Percentiles rank a stretch among this genome's conserved stretches.
Evolutionary conservation across 139 green algal species (phyloP).

Genomic region (Chlamydomonas sp.): DNA sequence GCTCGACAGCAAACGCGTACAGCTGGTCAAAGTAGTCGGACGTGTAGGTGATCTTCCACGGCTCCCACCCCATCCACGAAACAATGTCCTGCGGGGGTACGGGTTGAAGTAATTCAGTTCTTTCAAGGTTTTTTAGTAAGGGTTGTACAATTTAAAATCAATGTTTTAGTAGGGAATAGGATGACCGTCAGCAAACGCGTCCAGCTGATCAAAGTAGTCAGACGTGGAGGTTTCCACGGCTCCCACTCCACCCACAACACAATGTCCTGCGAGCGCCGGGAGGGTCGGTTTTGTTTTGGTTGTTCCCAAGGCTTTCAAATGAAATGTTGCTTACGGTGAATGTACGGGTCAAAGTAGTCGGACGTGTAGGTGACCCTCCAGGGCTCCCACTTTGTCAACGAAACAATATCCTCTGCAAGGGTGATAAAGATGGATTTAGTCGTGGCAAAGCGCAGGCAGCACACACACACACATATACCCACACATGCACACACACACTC

Average conservation of each 20-base stretch:
- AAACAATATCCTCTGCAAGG: conserved; percentile 92
- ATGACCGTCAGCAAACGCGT: no score
- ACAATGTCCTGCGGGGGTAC: conserved; percentile 73
- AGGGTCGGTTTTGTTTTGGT: no score
- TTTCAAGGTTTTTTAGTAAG: no score
- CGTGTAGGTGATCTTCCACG: conserved; percentile 91
- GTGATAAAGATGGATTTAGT: conserved; percentile 87
- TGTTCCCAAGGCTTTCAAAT: no score
- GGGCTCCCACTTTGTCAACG: conserved; percentile 89
- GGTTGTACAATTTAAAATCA: no score
- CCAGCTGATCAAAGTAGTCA: no score
- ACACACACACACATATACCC: not conserved
- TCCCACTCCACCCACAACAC: no score
- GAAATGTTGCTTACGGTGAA: no score
- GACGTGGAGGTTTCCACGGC: no score
- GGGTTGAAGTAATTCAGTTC: no score
- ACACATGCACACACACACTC: not conserved
- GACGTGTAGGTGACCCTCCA: conserved; percentile 90
- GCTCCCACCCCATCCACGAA: conserved; percentile 88
- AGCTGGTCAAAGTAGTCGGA: conserved; percentile 94
- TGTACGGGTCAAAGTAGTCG: conserved; percentile 93
- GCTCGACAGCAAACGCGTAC: conserved; percentile 81
- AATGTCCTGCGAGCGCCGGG: conserved; percentile 81
- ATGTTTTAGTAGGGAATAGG: no score
- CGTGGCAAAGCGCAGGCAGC: conserved; percentile 28